Base-by-base conservation (phyloP, 192 early-diverging fungal species). In the Coemansia aciculifera region DNA sequence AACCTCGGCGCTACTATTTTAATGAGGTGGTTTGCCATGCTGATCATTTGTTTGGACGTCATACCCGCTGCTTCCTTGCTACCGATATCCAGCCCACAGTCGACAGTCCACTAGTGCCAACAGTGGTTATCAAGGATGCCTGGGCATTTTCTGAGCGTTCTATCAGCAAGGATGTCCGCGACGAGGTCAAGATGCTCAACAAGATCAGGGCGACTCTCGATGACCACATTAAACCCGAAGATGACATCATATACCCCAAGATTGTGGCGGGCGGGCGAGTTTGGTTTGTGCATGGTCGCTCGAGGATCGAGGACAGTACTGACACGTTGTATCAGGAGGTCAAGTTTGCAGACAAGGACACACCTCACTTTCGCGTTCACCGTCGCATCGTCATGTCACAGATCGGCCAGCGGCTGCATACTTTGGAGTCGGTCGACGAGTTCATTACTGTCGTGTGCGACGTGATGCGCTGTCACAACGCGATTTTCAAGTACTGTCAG, bases 361-460 rank as follows among this genome's bases (percentile, higher is more conserved):
- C 32, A 0, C 0, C 0, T 34, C 32, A 1, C 32, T 34, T 34
- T 34, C 32, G 32, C 32, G 32, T 34, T 7, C 69, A 77, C 46
- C 24, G 36, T 2, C 64, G 66, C 3, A 57, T 67, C 37, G 69
- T 57, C 5, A 71, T 63, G 49, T 27, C 36, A 23, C 75, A 69
- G 19, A 27, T 66, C 3, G 75, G 75, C 8, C 1, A 52, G 31
- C 34, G 29, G 0, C 23, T 56, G 11, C 29, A 56, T 15, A 15
- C 15, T 8, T 21, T 77, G 3, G 31, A 39, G 6, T 12, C 38
- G 17, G 68, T 64, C 10, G 13, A 59, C 12, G 72, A 74, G 61
- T 38, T 79, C 8, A 24, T 79, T 3, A 29, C 71, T 37, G 66
- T 72, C 9, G 8, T 80, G 56, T 62, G 24, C 3, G 73, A 80